A percentile compares a stretch with the other conserved stretches of the same genome.
phyloP scores from a whole-genome alignment of 306 rosid genomes.

The Alnus glutinosa region DNA sequence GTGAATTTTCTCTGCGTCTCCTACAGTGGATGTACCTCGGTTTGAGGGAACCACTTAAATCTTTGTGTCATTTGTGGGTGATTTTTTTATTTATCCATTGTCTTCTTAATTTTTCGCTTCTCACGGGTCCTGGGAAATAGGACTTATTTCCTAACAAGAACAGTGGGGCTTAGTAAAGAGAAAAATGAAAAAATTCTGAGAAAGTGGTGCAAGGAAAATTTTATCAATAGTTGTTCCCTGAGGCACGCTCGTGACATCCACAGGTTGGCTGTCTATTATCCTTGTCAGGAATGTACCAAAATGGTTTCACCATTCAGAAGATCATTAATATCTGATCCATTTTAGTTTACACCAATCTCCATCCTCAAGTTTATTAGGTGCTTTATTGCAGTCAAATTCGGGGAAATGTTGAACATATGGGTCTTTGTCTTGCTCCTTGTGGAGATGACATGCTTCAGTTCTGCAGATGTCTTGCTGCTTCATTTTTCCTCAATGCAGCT shows the following conservation, averaged over 20 bases:
- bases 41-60: no score
- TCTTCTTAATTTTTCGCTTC: no score
- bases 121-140: no score
- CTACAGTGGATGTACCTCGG: no score
- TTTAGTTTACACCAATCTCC: slow-evolving; percentile 10
- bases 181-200: slow-evolving; percentile 68
- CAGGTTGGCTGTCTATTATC: slow-evolving; percentile 42
- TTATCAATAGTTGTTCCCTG: slow-evolving; percentile 77
- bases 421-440: slow-evolving; percentile 64
- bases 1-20: no score
- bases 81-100: no score
- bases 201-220: slow-evolving; percentile 93
- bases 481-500: slow-evolving; percentile 88
- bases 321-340: slow-evolving; percentile 5
- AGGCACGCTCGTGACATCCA: slow-evolving; percentile 89
- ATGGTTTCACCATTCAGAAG: background rate
- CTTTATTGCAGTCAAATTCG: slow-evolving; percentile 65
- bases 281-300: background rate
- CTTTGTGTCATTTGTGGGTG: no score
- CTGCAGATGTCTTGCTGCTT: slow-evolving; percentile 90
- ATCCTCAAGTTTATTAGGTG: slow-evolving; percentile 29
- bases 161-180: slow-evolving; percentile 43
- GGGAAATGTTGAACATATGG: slow-evolving; percentile 75
- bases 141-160: no score
- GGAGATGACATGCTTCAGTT: slow-evolving; percentile 81